Percentiles rank a stretch among this genome's conserved stretches.
Conservation (phyloP, 768 basidiomycete species). For the Termitomyces sp. region DNA sequence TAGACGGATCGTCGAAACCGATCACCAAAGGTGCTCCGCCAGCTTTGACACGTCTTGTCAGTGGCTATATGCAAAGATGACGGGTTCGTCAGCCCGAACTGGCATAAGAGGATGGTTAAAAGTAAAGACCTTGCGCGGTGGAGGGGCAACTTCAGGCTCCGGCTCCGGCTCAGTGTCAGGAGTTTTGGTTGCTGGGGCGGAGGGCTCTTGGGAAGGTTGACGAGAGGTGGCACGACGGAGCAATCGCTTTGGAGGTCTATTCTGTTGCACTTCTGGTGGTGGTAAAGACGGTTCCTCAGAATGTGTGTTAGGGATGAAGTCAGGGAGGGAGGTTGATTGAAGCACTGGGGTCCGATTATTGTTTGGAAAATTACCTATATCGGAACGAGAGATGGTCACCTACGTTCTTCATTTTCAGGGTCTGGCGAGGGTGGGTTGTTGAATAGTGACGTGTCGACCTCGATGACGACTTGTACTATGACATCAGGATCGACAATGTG, state of each 20-base stretch:
- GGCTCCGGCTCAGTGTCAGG: constrained; percentile 11
- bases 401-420: constrained; percentile 16
- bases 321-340: constrained; percentile 37
- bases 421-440: constrained; percentile 13
- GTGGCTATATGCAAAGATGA: constrained; percentile 25
- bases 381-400: neutral
- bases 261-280: constrained; percentile 20
- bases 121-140: constrained; percentile 30
- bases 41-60: constrained; percentile 41
- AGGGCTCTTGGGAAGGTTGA: constrained; percentile 37
- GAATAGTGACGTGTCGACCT: constrained; percentile 31
- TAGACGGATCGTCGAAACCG: constrained; percentile 44
- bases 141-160: constrained; percentile 18
- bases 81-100: neutral
- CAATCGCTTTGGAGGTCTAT: constrained; percentile 22
- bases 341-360: constrained; percentile 9
- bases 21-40: constrained; percentile 32
- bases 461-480: constrained; percentile 50
- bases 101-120: neutral
- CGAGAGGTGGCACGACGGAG: constrained; percentile 38
- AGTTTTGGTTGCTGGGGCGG: constrained; percentile 11
- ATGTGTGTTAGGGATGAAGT: constrained; percentile 50
- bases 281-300: constrained; percentile 46
- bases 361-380: neutral
- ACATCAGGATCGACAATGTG: constrained; percentile 42